Base-by-base conservation (phyloP, 768 basidiomycete species). In the Porphyrellus cyaneotinctus region DNA sequence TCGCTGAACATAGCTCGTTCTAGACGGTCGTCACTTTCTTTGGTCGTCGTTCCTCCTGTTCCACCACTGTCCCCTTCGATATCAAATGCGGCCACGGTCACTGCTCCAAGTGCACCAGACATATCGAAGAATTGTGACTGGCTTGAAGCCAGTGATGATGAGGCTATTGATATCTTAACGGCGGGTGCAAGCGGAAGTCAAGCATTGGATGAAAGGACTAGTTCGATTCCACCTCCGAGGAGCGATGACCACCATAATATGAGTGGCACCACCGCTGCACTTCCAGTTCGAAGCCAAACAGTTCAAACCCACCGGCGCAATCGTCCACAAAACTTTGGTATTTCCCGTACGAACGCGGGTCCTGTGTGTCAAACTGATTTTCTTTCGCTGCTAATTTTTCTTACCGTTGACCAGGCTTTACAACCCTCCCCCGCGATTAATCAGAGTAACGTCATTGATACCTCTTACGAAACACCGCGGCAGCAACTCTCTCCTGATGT, bases 161-260 rank as follows among this genome's bases (percentile, higher is more conserved):
- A 93, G 67, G 91, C 89, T 14, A 89, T 93, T 49, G 83, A 90
- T 60, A 72, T 88, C 37, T 80, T 91, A 30, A 87, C 91, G 1
- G 89, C 91, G 17, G 90, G 83, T 12, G 76, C 88, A 14, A 88
- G 87, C 54, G 90, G 91, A 9, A 86, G 88, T 60, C 87, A 86
- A 63, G 84, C 85, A 14, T 65, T 92, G 45, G 90, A 93, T 61
- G 90, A 93, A 67, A 81, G 90, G 24, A 93, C 90, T 0, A 91
- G 90, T 64, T 68, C 72, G 36, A 64, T 74, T 8, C 64, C 60
- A 61, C 45, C 68, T 28, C 64, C 65, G 43, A 73, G 71, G 49
- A 57, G 59, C 33, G 59, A 72, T 45, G 41, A 62, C 38, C 47
- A 61, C 58, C 31, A 45, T 62, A 32, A 56, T 60, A 37, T 59